Conservation (phyloP, 1,139 yeast genomes). For the Saccharomyces hybrid region DNA sequence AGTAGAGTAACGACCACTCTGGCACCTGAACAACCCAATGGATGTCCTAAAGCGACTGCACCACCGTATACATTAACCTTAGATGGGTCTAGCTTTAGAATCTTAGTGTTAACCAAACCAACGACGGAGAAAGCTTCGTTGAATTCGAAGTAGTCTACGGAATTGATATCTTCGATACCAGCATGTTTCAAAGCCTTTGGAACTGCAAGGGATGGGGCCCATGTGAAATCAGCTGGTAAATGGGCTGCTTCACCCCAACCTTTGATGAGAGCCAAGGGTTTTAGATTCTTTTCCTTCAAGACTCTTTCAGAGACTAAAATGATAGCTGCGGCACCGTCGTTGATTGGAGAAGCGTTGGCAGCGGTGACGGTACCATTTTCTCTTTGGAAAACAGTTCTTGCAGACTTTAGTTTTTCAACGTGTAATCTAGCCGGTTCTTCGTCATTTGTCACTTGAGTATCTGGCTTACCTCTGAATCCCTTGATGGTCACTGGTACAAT, state of each 20-base stretch:
- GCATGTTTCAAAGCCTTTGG: slow-evolving; percentile 95
- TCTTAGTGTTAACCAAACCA: slow-evolving; percentile 81
- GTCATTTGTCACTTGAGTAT: slow-evolving; percentile 58
- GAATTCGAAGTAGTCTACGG: slow-evolving; percentile 63
- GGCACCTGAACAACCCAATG: slow-evolving; percentile 97
- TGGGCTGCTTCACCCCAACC: slow-evolving; percentile 99
- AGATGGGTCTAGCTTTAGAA: slow-evolving; percentile 53
- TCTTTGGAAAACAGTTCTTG: slow-evolving; percentile 88
- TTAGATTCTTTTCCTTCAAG: slow-evolving; percentile 74
- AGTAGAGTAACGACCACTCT: slow-evolving; percentile 82
- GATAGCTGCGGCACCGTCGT: slow-evolving; percentile 97
- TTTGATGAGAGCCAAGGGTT: slow-evolving; percentile 76
- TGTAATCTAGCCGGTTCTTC: slow-evolving; percentile 66
- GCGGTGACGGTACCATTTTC: slow-evolving; percentile 94
- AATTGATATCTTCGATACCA: slow-evolving; percentile 45
- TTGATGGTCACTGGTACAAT: slow-evolving; percentile 82
- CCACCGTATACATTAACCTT: slow-evolving; percentile 95
- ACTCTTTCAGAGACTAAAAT: slow-evolving; percentile 76
- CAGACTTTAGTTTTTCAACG: slow-evolving; percentile 64
- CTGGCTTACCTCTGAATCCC: slow-evolving; percentile 92
- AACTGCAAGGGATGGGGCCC: slow-evolving; percentile 88
- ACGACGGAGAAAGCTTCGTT: slow-evolving; percentile 97
- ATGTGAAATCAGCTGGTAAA: slow-evolving; percentile 87
- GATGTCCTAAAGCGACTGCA: slow-evolving; percentile 96
- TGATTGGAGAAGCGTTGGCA: slow-evolving; percentile 90